Base-by-base conservation (phyloP, 345 rosid species). In the Murraya paniculata region DNA sequence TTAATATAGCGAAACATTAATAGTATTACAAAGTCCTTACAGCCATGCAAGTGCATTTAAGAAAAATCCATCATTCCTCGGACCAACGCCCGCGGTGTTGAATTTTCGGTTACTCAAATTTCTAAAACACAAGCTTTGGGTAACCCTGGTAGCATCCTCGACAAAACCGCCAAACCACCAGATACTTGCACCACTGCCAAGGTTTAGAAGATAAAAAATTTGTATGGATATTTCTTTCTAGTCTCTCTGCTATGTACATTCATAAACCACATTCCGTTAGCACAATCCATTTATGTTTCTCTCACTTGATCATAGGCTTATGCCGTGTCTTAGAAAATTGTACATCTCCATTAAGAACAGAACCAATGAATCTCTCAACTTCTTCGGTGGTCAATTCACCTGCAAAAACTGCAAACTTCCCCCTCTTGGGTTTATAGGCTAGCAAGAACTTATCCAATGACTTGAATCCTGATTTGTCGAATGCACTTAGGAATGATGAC, bases 331-430 rank as follows among this genome's bases (percentile, higher is more conserved):
- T 88, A 33, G 78, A 81, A 73, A 94, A 94, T 72, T 85, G 80
- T 9, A 90, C n/a, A 8, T 94, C 99, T 41, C 99, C 99, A 30
- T 82, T 92, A 25, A 96, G 86, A 75, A 90, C 94, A 16, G 94
- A 90, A 64, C 89, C 81, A 28, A 91, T 64, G 61, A 96, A 96
- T 79, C 80, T 85, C 86, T 91, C 99, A 6, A 85, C 93, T 80
- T 85, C 90, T 82, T 91, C 95, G n/a, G 78, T 55, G 0, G 73
- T 89, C 82, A 84, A 81, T 55, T 84, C 88, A 0, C 91, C 89
- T 1, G 65, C 73, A 35, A 80, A 85, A 19, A 81, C 81, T 4
- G 90, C 93, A 76, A 88, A 96, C 83, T 88, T 92, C 30, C 89
- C 91, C 78, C 82, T 84, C 48, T 90, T 86, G 56, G 96, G 95